Base-by-base conservation (phyloP, 805 yeast species). In the Brettanomyces anomalus region DNA sequence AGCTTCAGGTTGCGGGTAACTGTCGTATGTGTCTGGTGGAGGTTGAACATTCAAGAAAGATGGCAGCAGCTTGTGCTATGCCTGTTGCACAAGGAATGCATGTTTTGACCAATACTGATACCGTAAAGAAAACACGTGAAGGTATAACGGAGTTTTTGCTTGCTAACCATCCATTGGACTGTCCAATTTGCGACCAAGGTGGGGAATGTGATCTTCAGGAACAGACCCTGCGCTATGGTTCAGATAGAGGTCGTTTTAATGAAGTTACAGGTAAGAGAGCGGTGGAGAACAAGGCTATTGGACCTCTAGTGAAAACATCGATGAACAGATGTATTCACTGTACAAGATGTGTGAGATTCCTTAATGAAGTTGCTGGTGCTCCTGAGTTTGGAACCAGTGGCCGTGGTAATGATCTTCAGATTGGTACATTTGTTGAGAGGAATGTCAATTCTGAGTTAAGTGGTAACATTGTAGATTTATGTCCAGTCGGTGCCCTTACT, bases 291-390 rank as follows among this genome's bases (percentile, higher is more conserved):
- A 86, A 86, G 67, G 87, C 89, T 47, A 76, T 85, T 61, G 95
- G 95, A 34, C 95, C 95, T 2, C 71, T 85, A 55, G 83, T 85
- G 58, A 85, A 85, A 68, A 85, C 95, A 36, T 81, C 88, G 37
- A 85, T 85, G 95, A 85, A 86, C 69, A 76, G 95, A 63, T 85
- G 95, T 66, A 85, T 85, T 57, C 95, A 85, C 65, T 85, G 95
- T 70, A 85, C 95, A 26, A 74, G 95, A 60, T 85, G 95, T 71
- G 88, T 85, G 18, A 77, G 95, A 57, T 85, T 85, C 66, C 71
- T 88, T 71, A 85, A 86, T 64, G 95, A 85, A 58, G 82, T 85
- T 48, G 95, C 95, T 33, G 95, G 95, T 50, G 93, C 95, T 33
- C 87, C 95, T 15, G 95, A 86, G 65, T 76, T 85, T 49, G 95